Conservation (phyloP, 2,329 filamentous ascomycete species). For the Colletotrichum chlorophyti region DNA sequence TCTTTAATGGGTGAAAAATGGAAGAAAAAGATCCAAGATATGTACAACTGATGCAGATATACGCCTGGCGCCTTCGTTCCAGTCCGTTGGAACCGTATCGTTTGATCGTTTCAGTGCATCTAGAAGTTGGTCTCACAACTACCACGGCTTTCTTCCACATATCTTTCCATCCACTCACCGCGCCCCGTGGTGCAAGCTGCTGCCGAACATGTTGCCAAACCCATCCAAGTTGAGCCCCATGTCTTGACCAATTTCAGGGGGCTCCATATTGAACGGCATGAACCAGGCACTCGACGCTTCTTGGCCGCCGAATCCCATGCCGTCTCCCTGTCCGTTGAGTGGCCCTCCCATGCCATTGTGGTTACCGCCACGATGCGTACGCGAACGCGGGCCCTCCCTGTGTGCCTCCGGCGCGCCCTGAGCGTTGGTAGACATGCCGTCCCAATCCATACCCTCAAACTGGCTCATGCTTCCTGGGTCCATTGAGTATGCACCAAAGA, state of each 20-base stretch:
- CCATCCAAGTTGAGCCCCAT: slow-evolving; percentile 52
- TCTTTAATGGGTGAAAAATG: no score
- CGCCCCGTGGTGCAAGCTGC: slow-evolving; percentile 35
- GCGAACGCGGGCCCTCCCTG: slow-evolving; percentile 17
- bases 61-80: no score
- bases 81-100: no score
- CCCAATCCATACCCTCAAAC: slow-evolving; percentile 53
- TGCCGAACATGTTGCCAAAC: slow-evolving; percentile 57
- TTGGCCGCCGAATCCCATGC: slow-evolving; percentile 35
- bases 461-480: slow-evolving; percentile 48
- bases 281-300: slow-evolving; percentile 80
- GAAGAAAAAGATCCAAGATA: no score
- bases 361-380: slow-evolving; percentile 33
- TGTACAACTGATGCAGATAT: no score
- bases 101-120: no score
- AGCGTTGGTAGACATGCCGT: slow-evolving; percentile 43
- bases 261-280: slow-evolving; percentile 90
- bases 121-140: no score
- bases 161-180: neutral
- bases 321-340: slow-evolving; percentile 32
- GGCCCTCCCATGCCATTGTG: slow-evolving; percentile 40
- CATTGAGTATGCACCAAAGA: slow-evolving; percentile 75
- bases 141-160: neutral
- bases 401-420: slow-evolving; percentile 35
- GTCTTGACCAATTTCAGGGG: slow-evolving; percentile 66